These are phyloP conservation scores for Melampsora larici-populina DNA, from an alignment of 1,284 basidiomycete genomes.

Conservation along the genomic window DNA sequence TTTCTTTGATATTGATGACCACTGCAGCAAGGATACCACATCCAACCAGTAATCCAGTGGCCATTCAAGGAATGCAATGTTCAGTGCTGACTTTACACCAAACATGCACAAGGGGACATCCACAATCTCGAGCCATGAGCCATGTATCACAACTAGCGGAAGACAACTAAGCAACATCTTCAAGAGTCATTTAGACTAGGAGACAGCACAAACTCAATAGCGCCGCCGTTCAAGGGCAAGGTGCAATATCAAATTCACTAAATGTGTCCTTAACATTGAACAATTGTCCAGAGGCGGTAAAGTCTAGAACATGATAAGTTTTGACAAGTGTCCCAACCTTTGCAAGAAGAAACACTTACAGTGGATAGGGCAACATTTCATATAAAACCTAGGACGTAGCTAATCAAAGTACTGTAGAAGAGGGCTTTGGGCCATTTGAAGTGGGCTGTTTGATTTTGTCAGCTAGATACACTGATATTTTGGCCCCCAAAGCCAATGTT, in stretches of 20 bases:
- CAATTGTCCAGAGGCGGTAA: not conserved
- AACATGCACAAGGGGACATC: conserved; percentile 25
- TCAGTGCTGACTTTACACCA: conserved; percentile 30
- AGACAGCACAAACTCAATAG: conserved; percentile 27
- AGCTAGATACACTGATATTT: conserved; percentile 34
- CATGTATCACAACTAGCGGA: conserved; percentile 37
- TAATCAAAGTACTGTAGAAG: conserved; percentile 23
- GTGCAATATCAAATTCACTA: conserved; percentile 30
- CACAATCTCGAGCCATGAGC: conserved; percentile 31
- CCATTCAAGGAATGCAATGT: conserved; percentile 33
- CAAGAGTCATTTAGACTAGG: conserved; percentile 27
- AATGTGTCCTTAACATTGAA: not conserved
- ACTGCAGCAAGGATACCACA: conserved; percentile 21
- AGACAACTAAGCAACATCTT: conserved; percentile 38
- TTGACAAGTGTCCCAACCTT: too few relatives aligned
- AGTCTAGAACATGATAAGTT: conserved; percentile 1
- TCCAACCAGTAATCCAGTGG: conserved; percentile 20
- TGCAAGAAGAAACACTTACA: conserved; percentile 15
- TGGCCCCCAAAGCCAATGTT: conserved; percentile 36
- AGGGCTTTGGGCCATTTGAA: conserved; percentile 29
- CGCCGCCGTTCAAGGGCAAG: conserved; percentile 14
- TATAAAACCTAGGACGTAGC: conserved; percentile 34
- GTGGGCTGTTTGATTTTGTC: conserved; percentile 28
- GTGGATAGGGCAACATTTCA: conserved; percentile 21
- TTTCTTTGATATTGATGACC: conserved; percentile 20